phyloP scores from a whole-genome alignment of 2,329 filamentous ascomycete genomes.

The Chaetomium olivaceum region DNA sequence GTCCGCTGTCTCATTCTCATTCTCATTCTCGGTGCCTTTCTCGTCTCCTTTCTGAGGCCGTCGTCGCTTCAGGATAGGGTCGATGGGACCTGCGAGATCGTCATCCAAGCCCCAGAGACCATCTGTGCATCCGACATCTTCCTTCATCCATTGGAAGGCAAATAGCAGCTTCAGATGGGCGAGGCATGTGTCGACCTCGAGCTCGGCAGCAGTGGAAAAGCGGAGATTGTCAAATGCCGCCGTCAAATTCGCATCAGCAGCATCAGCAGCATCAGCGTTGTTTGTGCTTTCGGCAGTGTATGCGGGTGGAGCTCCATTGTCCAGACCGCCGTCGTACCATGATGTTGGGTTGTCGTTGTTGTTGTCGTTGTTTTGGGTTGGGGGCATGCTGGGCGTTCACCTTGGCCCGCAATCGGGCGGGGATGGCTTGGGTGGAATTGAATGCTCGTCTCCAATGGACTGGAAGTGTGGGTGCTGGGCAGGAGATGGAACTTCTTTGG shows the following conservation, averaged over 20 bases:
- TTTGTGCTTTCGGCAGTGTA: conserved; percentile 8
- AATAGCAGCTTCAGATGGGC: conserved; percentile 74
- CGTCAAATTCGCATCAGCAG: conserved; percentile 22
- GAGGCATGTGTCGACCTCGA: conserved; percentile 60
- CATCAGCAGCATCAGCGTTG: not conserved
- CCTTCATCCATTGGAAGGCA: conserved; percentile 66
- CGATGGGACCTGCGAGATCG: conserved; percentile 38
- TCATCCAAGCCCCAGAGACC: conserved; percentile 67
- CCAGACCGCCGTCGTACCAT: not conserved
- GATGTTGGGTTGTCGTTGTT: not conserved
- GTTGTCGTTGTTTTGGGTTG: not conserved
- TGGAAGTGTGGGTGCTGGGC: no score
- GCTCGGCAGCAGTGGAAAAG: conserved; percentile 32
- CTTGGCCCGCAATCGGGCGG: not conserved
- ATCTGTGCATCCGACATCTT: conserved; percentile 65
- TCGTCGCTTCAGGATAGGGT: conserved; percentile 1
- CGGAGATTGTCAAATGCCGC: conserved; percentile 32
- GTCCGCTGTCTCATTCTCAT: not conserved
- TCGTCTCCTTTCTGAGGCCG: conserved; percentile 5
- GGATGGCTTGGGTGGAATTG: not conserved
- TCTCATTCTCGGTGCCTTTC: not conserved
- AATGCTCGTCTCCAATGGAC: not conserved
- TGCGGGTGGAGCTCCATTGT: conserved; percentile 16
- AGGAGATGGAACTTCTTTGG: not conserved
- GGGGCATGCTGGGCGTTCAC: not conserved